Conservation (phyloP, 805 yeast species). For the Candida cerambycidarum region DNA sequence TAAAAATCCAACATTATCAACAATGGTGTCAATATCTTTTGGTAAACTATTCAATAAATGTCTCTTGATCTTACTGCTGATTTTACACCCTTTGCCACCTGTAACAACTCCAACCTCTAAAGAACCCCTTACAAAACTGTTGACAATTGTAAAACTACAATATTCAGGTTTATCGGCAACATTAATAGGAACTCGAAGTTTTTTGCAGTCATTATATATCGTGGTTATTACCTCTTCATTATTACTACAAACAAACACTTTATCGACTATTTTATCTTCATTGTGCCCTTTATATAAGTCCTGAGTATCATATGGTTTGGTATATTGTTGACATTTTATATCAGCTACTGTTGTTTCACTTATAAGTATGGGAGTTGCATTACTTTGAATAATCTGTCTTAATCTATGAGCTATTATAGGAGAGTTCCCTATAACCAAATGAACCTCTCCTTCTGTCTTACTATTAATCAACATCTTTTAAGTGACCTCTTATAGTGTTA, state of each 20-base stretch:
- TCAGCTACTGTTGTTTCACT: constrained; percentile 21
- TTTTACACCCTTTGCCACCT: constrained; percentile 83
- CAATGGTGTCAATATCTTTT: constrained; percentile 62
- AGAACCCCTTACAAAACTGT: constrained; percentile 68
- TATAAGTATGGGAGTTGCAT: constrained; percentile 55
- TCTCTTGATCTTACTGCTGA: constrained; percentile 77
- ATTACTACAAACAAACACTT: constrained; percentile 59
- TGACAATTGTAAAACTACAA: constrained; percentile 74
- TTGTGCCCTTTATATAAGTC: constrained; percentile 63
- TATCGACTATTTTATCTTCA: constrained; percentile 64
- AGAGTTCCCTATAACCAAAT: constrained; percentile 56
- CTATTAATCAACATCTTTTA: constrained; percentile 34
- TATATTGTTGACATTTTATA: constrained; percentile 9
- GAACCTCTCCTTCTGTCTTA: constrained; percentile 38
- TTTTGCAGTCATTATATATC: constrained; percentile 53
- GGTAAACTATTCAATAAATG: constrained; percentile 70
- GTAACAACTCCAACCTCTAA: constrained; percentile 85
- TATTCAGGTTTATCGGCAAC: constrained; percentile 69
- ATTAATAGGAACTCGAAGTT: constrained; percentile 77
- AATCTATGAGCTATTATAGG: constrained; percentile 49
- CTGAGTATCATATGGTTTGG: constrained; percentile 28
- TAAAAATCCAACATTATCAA: constrained; percentile 67
- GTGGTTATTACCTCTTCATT: background rate
- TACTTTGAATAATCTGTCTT: constrained; percentile 47
- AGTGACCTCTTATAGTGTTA: background rate